Conservation (phyloP, 352 stramenopile genomes). For the Thalassiosira mediterranea region DNA sequence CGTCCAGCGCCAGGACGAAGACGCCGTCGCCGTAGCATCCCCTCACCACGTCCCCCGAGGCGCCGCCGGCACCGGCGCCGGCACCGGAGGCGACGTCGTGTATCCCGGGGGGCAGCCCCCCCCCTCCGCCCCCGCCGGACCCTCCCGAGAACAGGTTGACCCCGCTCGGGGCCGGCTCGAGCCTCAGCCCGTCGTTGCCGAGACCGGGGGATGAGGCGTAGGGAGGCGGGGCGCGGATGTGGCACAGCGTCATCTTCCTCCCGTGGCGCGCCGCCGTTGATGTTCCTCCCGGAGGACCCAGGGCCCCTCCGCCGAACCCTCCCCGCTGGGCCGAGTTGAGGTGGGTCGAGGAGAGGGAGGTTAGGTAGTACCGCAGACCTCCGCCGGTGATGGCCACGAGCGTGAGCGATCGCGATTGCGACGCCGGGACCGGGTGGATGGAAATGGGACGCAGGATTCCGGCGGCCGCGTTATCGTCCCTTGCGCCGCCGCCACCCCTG, state of each 20-base stretch:
- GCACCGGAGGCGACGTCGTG: constrained; percentile 5
- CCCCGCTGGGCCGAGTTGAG: constrained; percentile 45
- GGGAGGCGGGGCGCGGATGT: constrained; percentile 74
- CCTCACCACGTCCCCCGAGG: constrained; percentile 47
- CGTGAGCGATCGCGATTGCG: constrained; percentile 85
- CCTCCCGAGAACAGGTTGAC: constrained; percentile 23
- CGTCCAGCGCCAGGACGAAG: constrained; percentile 69
- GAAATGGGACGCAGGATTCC: constrained; percentile 72
- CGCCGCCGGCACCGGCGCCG: constrained; percentile 1
- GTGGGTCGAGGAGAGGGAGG: constrained; percentile 83
- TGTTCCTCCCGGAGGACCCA: background rate
- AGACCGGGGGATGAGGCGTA: constrained; percentile 30
- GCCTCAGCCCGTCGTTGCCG: constrained; percentile 48
- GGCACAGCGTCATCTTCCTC: constrained; percentile 74
- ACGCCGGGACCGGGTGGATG: constrained; percentile 66
- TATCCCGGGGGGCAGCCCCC: constrained; percentile 47
- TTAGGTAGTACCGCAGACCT: constrained; percentile 93
- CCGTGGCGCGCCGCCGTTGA: constrained; percentile 20
- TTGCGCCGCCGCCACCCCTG: constrained; percentile 2
- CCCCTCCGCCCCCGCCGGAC: background rate
- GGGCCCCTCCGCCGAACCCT: background rate
- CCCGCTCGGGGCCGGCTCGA: constrained; percentile 38
- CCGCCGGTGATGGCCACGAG: constrained; percentile 91
- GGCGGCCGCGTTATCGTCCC: constrained; percentile 22
- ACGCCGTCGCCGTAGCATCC: constrained; percentile 61